Percentiles rank a stretch among this genome's conserved stretches.
Conservation (phyloP, 148 eudicot species). For the Rhododendron williamsianum region DNA sequence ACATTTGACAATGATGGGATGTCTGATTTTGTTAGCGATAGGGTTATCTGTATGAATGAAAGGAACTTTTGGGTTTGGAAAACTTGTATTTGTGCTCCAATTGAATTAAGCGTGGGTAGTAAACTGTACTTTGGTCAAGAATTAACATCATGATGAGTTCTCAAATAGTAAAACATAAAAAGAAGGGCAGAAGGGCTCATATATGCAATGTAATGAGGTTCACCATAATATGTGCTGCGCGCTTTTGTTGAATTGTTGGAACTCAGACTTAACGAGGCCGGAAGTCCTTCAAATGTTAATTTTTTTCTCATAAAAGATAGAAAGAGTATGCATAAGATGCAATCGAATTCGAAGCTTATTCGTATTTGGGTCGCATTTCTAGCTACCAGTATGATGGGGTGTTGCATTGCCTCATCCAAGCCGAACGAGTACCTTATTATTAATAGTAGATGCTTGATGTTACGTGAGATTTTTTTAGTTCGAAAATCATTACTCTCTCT, state of each 20-base stretch:
- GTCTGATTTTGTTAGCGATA: background rate
- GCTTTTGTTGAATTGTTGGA: background rate
- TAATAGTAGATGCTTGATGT: background rate
- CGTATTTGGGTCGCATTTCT: background rate
- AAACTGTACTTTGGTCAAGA: background rate
- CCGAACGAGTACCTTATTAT: too few species aligned
- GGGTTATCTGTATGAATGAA: background rate
- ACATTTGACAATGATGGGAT: background rate
- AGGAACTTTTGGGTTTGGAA: background rate
- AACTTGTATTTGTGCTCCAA: background rate
- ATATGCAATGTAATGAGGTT: background rate
- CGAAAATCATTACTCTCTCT: too few species aligned
- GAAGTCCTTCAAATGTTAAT: background rate
- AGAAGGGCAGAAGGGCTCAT: too few species aligned
- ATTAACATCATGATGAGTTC: background rate
- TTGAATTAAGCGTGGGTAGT: background rate
- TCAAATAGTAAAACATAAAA: too few species aligned
- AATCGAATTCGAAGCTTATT: background rate
- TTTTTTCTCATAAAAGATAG: background rate
- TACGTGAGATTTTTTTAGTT: too few species aligned
- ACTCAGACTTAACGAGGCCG: background rate
- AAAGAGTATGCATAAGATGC: background rate
- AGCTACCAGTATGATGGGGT: background rate
- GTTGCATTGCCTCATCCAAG: background rate
- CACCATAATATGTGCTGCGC: background rate